phyloP scores from a whole-genome alignment of 2,329 filamentous ascomycete species.

The Penicillium sp. region DNA sequence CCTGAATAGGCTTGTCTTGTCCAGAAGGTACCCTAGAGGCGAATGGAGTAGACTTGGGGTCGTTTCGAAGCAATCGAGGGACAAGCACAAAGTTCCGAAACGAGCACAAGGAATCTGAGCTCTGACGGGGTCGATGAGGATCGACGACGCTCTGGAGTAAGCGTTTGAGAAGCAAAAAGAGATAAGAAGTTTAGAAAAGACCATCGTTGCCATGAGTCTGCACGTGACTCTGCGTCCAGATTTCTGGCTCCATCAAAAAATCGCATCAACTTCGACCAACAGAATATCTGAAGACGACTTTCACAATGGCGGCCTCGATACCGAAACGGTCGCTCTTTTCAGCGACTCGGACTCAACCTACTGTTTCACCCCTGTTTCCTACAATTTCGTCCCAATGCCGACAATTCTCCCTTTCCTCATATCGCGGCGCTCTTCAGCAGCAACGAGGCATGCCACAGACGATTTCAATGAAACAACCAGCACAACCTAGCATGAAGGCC shows the following conservation, averaged over 20 bases:
- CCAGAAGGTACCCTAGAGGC: not conserved
- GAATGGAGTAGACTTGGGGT: not conserved
- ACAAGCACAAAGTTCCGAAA: not conserved
- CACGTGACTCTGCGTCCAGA: slow-evolving; percentile 17
- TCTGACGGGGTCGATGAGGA: not conserved
- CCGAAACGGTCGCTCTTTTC: slow-evolving; percentile 29
- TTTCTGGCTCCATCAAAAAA: slow-evolving; percentile 19
- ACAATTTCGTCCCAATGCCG: slow-evolving; percentile 35
- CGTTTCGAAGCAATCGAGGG: not conserved
- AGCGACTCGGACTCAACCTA: slow-evolving; percentile 23
- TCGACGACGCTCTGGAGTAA: slow-evolving; percentile 13
- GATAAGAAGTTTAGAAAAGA: not conserved
- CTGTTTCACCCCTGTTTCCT: slow-evolving; percentile 21
- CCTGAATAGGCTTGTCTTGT: not conserved
- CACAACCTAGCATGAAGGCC: slow-evolving; percentile 47
- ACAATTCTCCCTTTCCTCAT: slow-evolving; percentile 40
- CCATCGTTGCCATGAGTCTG: not conserved
- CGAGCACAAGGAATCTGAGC: not conserved
- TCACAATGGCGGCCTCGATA: slow-evolving; percentile 41
- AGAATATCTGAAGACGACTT: slow-evolving; percentile 14
- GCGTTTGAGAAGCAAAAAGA: slow-evolving; percentile 1
- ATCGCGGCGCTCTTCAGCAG: slow-evolving; percentile 21
- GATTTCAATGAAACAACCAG: slow-evolving; percentile 34
- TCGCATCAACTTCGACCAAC: slow-evolving; percentile 8
- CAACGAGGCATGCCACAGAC: slow-evolving; percentile 26